Percentiles rank a stretch among this genome's conserved stretches.
Conservation (phyloP, 2,329 filamentous ascomycete genomes). For the Fusarium sp. region DNA sequence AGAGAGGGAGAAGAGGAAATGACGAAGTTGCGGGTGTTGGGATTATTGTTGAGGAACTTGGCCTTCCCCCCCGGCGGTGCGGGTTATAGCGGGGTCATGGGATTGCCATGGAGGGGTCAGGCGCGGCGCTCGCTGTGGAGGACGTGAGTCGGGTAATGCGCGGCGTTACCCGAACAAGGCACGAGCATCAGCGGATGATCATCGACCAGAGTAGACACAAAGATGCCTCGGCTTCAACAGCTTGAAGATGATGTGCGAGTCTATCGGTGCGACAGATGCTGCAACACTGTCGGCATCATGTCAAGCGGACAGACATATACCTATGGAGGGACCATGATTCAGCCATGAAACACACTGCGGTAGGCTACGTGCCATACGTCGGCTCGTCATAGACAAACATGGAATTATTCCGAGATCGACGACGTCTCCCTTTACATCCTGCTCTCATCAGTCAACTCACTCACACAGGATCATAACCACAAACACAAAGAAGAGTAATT, state of each 20-base stretch:
- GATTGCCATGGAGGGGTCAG: constrained; percentile 31
- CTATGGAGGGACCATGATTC: not conserved
- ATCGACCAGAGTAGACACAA: not conserved
- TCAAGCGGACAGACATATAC: not conserved
- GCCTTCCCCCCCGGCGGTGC: constrained; percentile 16
- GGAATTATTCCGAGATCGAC: constrained; percentile 23
- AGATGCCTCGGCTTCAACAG: not conserved
- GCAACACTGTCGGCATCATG: not conserved
- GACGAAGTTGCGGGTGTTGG: constrained; percentile 29
- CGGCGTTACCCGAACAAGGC: not conserved
- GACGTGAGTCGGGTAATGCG: not conserved
- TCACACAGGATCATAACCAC: not conserved
- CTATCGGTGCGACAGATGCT: not conserved
- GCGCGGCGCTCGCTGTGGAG: not conserved
- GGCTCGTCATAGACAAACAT: constrained; percentile 31
- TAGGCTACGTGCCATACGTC: not conserved
- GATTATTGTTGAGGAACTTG: constrained; percentile 40
- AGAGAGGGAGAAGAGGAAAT: not conserved
- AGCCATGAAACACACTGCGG: not conserved
- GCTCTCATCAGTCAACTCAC: not conserved
- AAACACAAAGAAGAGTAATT: not conserved
- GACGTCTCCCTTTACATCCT: not conserved
- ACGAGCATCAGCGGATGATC: not conserved
- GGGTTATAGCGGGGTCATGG: constrained; percentile 41
- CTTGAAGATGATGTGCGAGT: not conserved